Evolutionary conservation across 371 early-diverging fungal genomes (phyloP), one percentile per base, ranked within the genome.

Genomic region (Apophysomyces sp.): DNA sequence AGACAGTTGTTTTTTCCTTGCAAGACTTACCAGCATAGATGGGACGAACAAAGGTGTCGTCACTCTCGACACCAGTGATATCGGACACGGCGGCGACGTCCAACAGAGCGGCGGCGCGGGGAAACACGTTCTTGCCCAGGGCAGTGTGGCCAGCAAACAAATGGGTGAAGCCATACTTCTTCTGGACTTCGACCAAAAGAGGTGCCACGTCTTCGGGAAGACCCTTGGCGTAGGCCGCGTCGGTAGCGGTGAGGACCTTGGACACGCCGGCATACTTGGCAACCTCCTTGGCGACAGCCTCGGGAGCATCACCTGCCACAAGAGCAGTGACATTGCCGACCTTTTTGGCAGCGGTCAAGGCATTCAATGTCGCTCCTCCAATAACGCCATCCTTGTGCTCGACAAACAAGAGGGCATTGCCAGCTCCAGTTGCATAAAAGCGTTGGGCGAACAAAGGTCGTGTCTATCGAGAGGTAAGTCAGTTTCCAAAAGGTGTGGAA

Each of bases 21-120:
- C n/a, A n/a, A n/a, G n/a, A n/a, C n/a, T n/a, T n/a, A 89, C 96
- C 97, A 37, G 98, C 98, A 73, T 96, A 97, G 76, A 98, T 95
- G 31, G 98, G 97, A n/a, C 98, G 87, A 55, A 93, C 89, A 85
- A 98, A 97, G 31, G 93, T 94, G 67, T 95, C 94, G 32, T 84
- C 89, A 53, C 81, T 62, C 71, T 91, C 88, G 56, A 97, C 79
- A 52, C 70, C 87, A 62, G 85, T 89, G 62, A 98, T 88, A 74
- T 98, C 98, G 12, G 96, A 93, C 53, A 98, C 78, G 65, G 90
- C 93, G 66, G 92, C 89, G 31, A 95, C 92, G 71, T 97, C 97
- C 66, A 96, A 71, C 27, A 96, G 76, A 21, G 97, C 98, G 52
- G 97, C 96, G 39, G 91, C 89, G 29, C 98, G 90, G 44, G 98